phyloP scores from a whole-genome alignment of 2,329 filamentous ascomycete species.

The Cladosporium sp. region DNA sequence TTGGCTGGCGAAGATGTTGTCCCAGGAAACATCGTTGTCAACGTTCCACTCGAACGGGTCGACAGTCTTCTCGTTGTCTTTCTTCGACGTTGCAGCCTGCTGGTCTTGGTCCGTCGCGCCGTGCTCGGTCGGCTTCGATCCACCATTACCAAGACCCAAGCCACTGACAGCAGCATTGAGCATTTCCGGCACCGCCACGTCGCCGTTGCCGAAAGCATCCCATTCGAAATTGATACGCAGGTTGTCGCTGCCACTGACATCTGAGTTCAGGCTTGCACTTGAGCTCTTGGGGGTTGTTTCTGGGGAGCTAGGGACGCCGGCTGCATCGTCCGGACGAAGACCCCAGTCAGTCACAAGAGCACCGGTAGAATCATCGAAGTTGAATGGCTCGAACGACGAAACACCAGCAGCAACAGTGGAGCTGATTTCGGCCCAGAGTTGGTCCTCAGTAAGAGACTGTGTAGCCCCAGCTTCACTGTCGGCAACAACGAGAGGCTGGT shows the following conservation, averaged over 20 bases:
- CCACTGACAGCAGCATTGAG: conserved; percentile 18
- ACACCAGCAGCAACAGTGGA: conserved; percentile 31
- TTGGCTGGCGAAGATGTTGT: conserved; percentile 10
- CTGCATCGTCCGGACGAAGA: conserved; percentile 26
- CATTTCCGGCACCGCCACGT: conserved; percentile 30
- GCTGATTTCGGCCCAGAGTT: conserved; percentile 26
- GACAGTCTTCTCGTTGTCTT: neutral
- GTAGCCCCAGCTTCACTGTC: neutral
- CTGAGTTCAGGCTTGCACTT: conserved; percentile 41
- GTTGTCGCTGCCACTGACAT: conserved; percentile 47
- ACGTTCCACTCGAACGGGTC: conserved; percentile 7
- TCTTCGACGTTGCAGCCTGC: conserved; percentile 2
- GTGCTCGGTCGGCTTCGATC: neutral
- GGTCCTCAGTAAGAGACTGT: neutral
- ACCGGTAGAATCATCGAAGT: conserved; percentile 15
- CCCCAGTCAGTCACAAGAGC: conserved; percentile 26
- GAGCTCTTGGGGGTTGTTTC: conserved; percentile 32
- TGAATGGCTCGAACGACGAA: conserved; percentile 8
- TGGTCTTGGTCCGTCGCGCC: neutral
- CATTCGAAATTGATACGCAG: conserved; percentile 43
- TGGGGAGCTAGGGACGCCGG: conserved; percentile 25
- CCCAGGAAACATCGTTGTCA: conserved; percentile 10
- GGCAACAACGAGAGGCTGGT: conserved; percentile 16
- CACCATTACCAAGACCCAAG: conserved; percentile 6
- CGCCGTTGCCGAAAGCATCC: conserved; percentile 37